Evolutionary conservation across 495 filamentous ascomycete species (phyloP).

Genomic region (Penicillium simplicissimum): DNA sequence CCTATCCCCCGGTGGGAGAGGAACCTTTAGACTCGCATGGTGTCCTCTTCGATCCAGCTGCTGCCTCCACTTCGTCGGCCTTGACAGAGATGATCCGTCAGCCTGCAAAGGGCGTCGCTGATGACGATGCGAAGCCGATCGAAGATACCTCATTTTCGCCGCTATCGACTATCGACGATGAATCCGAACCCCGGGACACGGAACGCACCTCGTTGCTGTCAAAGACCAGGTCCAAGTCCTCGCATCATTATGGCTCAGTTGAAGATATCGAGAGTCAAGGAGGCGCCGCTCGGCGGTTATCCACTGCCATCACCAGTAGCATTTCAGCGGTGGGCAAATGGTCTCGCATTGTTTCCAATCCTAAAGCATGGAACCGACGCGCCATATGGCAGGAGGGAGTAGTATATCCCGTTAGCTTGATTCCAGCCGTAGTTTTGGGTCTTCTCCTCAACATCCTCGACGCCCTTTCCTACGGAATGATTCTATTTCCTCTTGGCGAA

Average conservation of each 20-base stretch:
- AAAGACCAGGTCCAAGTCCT: conserved; percentile 37
- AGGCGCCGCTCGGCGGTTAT: conserved; percentile 8
- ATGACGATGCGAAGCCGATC: conserved; percentile 23
- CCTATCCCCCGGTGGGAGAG: conserved; percentile 15
- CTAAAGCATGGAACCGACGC: conserved; percentile 71
- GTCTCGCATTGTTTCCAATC: conserved; percentile 44
- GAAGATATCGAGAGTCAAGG: conserved; percentile 45
- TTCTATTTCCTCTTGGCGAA: conserved; percentile 87
- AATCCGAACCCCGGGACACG: conserved; percentile 28
- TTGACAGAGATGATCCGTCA: conserved; percentile 64
- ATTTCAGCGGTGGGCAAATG: conserved; percentile 29
- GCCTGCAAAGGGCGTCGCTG: conserved; percentile 43
- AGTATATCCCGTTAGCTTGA: conserved; percentile 62
- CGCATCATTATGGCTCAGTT: conserved; percentile 35
- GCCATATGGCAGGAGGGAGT: conserved; percentile 64
- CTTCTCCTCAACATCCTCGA: conserved; percentile 90
- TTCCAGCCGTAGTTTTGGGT: conserved; percentile 87
- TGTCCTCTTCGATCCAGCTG: conserved; percentile 11
- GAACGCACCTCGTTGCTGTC: conserved; percentile 48
- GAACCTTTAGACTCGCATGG: conserved; percentile 12
- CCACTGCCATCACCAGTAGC: conserved; percentile 20
- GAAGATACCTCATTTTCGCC: conserved; percentile 23
- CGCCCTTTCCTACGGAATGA: conserved; percentile 95
- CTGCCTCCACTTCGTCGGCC: conserved; percentile 46
- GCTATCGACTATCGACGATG: conserved; percentile 22